Evolutionary conservation across 2,329 filamentous ascomycete genomes (phyloP), one percentile per base, ranked within the genome.

Genomic region (Apiospora phragmitis): DNA sequence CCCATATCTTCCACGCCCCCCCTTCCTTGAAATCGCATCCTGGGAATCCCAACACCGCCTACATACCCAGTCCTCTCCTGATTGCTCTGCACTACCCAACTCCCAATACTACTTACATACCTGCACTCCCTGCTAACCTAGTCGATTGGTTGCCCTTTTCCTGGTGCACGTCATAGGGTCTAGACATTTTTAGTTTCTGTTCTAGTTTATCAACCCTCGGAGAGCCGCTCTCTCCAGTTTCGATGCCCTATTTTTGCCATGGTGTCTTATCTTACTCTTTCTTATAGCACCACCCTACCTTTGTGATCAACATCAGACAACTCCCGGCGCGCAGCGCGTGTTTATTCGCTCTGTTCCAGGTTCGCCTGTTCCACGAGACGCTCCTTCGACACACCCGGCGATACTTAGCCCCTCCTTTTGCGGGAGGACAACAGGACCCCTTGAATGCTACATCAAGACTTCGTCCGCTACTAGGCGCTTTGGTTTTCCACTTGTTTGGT

Each of bases 401-500:
- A 62, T 24, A 62, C 55, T 38, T 62, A 38, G 55, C 55, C 55
- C 55, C 55, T 62, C 55, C 55, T 62, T 62, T 62, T 12, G 11
- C 55, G 55, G 55, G 55, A 62, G 55, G 55, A 62, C 55, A 62
- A 38, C 55, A 62, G 55, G 55, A 62, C 55, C 55, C 55, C 55
- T 62, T 62, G 55, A 38, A 62, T 62, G 55, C 55, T 62, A 62
- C 55, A 38, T 62, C 55, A 62, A 38, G 55, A n/a, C 18, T 35
- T 62, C 55, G 55, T 62, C 55, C 55, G 55, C 55, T 62, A 12
- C 55, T 62, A 62, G 55, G 55, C 55, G 55, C 55, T 24, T 62
- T 62, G 32, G 32, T 24, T 24, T 62, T 62, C 32, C 55, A 62
- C 55, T 24, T 62, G 55, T 62, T 62, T 38, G 55, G 55, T 62